Percentiles rank a stretch among this genome's conserved stretches.
Conservation (phyloP, 2,329 filamentous ascomycete genomes). For the Epichloe uncinata region DNA sequence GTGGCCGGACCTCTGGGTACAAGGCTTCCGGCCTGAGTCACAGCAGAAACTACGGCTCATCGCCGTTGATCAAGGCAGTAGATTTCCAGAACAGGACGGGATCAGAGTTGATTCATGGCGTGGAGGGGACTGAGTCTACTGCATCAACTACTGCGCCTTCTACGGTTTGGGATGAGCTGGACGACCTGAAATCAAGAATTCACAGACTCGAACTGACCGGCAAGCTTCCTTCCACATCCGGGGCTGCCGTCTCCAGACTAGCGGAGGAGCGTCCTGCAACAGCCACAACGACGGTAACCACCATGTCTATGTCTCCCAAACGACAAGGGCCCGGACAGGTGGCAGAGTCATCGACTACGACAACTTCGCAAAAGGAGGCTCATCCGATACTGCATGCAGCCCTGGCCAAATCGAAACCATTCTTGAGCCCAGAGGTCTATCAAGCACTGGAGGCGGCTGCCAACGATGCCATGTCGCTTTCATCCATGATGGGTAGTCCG, state of each 20-base stretch:
- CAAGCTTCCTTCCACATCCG: slow-evolving; percentile 71
- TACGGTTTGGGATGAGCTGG: slow-evolving; percentile 94
- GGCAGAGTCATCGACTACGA: slow-evolving; percentile 26
- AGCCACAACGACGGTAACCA: slow-evolving; percentile 82
- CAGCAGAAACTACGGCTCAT: slow-evolving; percentile 39
- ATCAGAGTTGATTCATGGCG: slow-evolving; percentile 23
- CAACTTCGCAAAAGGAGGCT: slow-evolving; percentile 38
- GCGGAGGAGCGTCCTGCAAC: slow-evolving; percentile 77
- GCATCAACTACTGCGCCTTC: slow-evolving; percentile 79
- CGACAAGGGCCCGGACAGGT: slow-evolving; percentile 26
- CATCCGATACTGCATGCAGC: slow-evolving; percentile 74
- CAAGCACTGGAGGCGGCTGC: slow-evolving; percentile 68
- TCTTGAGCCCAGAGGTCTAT: slow-evolving; percentile 60
- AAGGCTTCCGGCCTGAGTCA: slow-evolving; percentile 20
- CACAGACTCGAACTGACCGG: slow-evolving; percentile 80
- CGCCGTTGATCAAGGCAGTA: slow-evolving; percentile 37
- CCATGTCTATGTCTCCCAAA: slow-evolving; percentile 80
- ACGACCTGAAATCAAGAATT: slow-evolving; percentile 89
- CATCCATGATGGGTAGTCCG: slow-evolving; percentile 61
- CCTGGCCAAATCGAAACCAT: slow-evolving; percentile 60
- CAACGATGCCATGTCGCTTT: slow-evolving; percentile 65
- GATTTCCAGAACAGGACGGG: slow-evolving; percentile 18
- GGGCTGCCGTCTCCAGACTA: slow-evolving; percentile 60
- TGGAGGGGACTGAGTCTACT: slow-evolving; percentile 71
- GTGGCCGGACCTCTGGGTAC: slow-evolving; percentile 30